Conservation (phyloP, 768 basidiomycete genomes). For the Phaeolepiota aurea region DNA sequence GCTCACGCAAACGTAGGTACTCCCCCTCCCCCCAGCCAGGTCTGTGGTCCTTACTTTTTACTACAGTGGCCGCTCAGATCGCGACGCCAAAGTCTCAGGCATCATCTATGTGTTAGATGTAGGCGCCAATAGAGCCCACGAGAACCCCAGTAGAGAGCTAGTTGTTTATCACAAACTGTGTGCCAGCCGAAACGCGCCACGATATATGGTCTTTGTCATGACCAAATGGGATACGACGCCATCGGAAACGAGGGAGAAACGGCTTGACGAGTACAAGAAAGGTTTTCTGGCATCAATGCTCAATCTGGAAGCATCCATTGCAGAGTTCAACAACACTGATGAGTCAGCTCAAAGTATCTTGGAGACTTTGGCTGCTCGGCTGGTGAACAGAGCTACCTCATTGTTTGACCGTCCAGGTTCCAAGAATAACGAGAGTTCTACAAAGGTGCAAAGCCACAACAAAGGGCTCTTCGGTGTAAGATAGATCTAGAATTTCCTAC, state of each 20-base stretch:
- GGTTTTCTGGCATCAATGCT: not conserved
- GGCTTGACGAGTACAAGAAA: too few relatives aligned
- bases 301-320: not conserved
- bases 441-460: too few relatives aligned
- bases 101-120: not conserved
- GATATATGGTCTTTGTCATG: not conserved
- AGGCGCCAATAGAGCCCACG: not conserved
- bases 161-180: not conserved
- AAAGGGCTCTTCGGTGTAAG: too few relatives aligned
- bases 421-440: too few relatives aligned
- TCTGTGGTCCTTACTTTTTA: not conserved
- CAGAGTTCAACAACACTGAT: not conserved
- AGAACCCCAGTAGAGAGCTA: not conserved
- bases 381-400: too few relatives aligned
- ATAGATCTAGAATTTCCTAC: too few relatives aligned
- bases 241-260: too few relatives aligned
- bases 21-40: not conserved
- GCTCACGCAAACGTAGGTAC: not conserved
- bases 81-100: not conserved
- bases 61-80: too few relatives aligned
- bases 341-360: not conserved
- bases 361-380: too few relatives aligned
- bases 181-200: not conserved
- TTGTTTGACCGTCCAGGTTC: too few relatives aligned
- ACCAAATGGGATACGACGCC: not conserved